Evolutionary conservation across 83 land plant genomes (phyloP).

Genomic region (Thuja plicata): DNA sequence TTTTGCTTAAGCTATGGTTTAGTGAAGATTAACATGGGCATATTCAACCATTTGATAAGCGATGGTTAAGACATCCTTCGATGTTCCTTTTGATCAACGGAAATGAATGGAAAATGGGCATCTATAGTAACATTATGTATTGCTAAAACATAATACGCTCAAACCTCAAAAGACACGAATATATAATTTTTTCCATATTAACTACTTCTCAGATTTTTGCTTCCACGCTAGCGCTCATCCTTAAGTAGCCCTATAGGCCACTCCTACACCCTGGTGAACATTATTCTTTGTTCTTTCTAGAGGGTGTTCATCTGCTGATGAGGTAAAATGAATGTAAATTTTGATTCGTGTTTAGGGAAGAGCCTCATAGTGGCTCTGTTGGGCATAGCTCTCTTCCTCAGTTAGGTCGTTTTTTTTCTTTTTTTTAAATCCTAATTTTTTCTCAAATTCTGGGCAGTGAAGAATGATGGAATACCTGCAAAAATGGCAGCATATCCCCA

Average conservation of each 20-base stretch:
- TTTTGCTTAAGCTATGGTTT: too few species aligned
- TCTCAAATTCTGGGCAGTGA: not conserved
- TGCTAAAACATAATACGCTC: not conserved
- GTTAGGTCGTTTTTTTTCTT: not conserved
- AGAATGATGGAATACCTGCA: conserved; percentile 38
- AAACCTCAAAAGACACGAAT: not conserved
- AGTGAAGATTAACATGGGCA: too few species aligned
- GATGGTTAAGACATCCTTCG: too few species aligned
- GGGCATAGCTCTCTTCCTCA: not conserved
- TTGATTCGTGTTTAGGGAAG: not conserved
- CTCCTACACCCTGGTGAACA: not conserved
- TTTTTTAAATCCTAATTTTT: too few species aligned
- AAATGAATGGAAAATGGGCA: not conserved
- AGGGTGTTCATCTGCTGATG: not conserved
- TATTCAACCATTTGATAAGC: too few species aligned
- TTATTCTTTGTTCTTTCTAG: not conserved
- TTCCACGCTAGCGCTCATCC: not conserved
- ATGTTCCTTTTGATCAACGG: too few species aligned
- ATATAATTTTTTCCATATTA: not conserved
- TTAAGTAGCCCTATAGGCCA: not conserved
- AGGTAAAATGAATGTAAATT: not conserved
- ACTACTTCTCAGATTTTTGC: not conserved
- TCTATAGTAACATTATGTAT: not conserved
- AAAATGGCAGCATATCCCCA: conserved; percentile 65
- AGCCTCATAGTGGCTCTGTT: not conserved